Conservation (phyloP, 2,329 filamentous ascomycete genomes). For the Fusarium luffae region DNA sequence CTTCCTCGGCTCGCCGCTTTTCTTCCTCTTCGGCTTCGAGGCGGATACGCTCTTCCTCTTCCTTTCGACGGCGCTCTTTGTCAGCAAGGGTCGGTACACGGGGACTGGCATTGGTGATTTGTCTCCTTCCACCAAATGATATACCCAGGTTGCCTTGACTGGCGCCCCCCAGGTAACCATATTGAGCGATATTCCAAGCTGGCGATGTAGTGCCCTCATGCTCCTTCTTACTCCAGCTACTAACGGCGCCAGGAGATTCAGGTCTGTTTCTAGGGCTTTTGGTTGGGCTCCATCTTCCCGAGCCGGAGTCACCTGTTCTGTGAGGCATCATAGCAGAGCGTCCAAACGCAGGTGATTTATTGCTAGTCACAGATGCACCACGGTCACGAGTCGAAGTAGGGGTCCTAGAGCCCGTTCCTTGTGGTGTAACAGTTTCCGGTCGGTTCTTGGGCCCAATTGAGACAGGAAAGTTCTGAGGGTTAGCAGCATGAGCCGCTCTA, state of each 20-base stretch:
- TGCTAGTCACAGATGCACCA: conserved; percentile 68
- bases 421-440: conserved; percentile 70
- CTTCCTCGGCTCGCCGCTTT: conserved; percentile 64
- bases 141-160: conserved; percentile 96
- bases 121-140: conserved; percentile 87
- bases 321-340: conserved; percentile 56
- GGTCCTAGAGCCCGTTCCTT: conserved; percentile 68
- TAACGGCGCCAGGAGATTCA: conserved; percentile 69
- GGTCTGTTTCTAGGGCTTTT: conserved; percentile 68
- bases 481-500: conserved; percentile 79
- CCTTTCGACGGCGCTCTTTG: conserved; percentile 76
- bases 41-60: conserved; percentile 70
- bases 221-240: conserved; percentile 88
- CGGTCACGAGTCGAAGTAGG: conserved; percentile 59
- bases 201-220: conserved; percentile 85
- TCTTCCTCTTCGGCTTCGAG: conserved; percentile 65
- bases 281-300: conserved; percentile 70
- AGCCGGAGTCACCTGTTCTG: conserved; percentile 64
- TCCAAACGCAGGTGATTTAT: conserved; percentile 63
- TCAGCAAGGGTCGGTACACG: conserved; percentile 83
- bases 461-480: conserved; percentile 78
- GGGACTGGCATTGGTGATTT: conserved; percentile 88
- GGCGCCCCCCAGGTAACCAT: conserved; percentile 97
- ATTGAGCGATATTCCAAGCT: conserved; percentile 98
- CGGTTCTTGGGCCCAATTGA: conserved; percentile 79